A percentile compares a stretch with the other conserved stretches of the same genome.
phyloP scores from a whole-genome alignment of 306 rosid genomes.

The Fragaria iinumae region DNA sequence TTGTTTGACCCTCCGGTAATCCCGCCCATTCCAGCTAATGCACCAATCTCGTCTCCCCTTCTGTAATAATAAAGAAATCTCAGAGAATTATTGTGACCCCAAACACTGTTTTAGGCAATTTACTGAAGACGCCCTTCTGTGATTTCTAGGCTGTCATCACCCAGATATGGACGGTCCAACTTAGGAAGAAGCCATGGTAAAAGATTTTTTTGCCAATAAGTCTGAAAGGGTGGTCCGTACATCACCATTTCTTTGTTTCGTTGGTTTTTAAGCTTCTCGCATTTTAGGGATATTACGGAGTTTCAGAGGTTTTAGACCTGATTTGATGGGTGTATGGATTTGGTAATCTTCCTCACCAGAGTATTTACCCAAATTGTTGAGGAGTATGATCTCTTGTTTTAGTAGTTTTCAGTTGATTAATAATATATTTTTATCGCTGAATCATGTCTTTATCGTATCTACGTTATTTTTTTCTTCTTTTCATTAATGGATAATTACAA shows the following conservation, averaged over 20 bases:
- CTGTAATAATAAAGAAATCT: not conserved
- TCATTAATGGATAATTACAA: not conserved
- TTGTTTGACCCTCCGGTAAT: constrained; percentile 47
- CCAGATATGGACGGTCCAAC: not conserved
- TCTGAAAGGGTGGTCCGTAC: not conserved
- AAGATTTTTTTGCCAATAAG: not conserved
- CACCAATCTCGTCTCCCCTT: not conserved
- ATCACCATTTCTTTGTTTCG: not conserved
- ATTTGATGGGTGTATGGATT: not conserved
- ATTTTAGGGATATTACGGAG: not conserved
- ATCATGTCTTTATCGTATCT: not conserved
- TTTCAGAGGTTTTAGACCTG: not conserved
- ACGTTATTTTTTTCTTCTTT: not conserved
- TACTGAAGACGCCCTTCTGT: not conserved
- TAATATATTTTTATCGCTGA: not conserved
- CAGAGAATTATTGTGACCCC: constrained; percentile 7
- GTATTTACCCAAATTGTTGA: not conserved
- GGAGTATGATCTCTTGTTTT: not conserved
- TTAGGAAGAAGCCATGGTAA: not conserved
- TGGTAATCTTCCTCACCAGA: not conserved
- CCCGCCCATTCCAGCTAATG: constrained; percentile 51
- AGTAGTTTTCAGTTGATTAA: not conserved
- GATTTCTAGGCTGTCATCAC: constrained; percentile 17
- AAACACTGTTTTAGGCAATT: constrained; percentile 18
- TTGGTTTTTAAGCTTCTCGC: not conserved